phyloP scores from a whole-genome alignment of 345 rosid genomes.

The Euphorbia lathyris region DNA sequence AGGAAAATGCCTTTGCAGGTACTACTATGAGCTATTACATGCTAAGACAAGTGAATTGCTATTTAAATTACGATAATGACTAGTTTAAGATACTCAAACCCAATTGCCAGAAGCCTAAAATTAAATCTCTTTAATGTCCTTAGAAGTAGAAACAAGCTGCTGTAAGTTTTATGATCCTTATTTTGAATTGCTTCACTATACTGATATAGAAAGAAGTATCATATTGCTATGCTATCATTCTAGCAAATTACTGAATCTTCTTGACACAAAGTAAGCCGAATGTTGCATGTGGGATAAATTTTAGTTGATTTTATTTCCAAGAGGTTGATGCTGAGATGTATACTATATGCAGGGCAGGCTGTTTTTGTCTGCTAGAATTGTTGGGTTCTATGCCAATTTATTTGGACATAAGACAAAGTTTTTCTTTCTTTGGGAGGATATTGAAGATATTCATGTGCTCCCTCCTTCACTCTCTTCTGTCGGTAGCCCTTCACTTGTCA shows the following conservation, averaged over 20 bases:
- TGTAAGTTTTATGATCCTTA: not conserved
- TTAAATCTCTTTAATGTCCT: not conserved
- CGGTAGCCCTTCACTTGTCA: slow-evolving; percentile 68
- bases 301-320: not conserved
- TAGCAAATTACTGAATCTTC: not conserved
- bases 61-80: not conserved
- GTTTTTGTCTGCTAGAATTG: slow-evolving; percentile 79
- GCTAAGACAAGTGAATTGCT: not conserved
- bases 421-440: slow-evolving; percentile 89
- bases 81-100: not conserved
- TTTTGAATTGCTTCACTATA: not conserved
- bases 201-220: not conserved
- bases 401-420: slow-evolving; percentile 81
- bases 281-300: not conserved
- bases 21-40: slow-evolving; percentile 14
- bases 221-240: too few relatives aligned
- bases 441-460: slow-evolving; percentile 65
- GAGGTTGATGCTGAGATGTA: slow-evolving; percentile 2
- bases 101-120: not conserved
- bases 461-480: slow-evolving; percentile 69
- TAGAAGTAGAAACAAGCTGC: not conserved
- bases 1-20: slow-evolving; percentile 92
- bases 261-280: not conserved
- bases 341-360: slow-evolving; percentile 63
- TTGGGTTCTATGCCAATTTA: slow-evolving; percentile 79